A percentile compares a stretch with the other conserved stretches of the same genome.
phyloP scores from a whole-genome alignment of 352 stramenopile species.

The Hyaloperonospora arabidopsidis region DNA sequence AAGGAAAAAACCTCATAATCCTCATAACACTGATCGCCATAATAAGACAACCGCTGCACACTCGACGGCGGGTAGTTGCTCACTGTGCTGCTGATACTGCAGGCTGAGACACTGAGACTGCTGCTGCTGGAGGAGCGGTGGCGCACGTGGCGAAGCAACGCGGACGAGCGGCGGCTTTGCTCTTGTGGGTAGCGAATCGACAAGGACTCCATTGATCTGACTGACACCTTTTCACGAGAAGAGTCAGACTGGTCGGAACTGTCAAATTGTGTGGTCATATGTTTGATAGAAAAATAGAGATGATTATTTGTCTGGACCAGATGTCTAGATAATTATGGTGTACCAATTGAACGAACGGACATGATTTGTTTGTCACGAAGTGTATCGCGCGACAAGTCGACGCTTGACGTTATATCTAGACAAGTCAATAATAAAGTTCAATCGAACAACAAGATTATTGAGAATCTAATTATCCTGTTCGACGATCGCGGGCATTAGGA shows the following conservation, averaged over 20 bases:
- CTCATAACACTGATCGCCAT: constrained; percentile 26
- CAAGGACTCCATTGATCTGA: constrained; percentile 2
- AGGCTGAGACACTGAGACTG: constrained; percentile 33
- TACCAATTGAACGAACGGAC: no score
- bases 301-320: no score
- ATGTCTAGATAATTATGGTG: no score
- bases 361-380: no score
- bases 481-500: no score
- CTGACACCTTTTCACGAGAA: not conserved
- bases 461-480: no score
- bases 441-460: no score
- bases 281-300: no score
- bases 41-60: not conserved
- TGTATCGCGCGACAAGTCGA: no score
- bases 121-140: constrained; percentile 26
- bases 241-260: not conserved
- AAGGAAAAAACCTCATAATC: constrained; percentile 28
- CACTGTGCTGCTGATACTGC: constrained; percentile 25
- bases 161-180: constrained; percentile 15
- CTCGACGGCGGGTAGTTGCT: constrained; percentile 18
- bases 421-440: no score
- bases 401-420: no score
- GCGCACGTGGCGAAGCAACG: constrained; percentile 12
- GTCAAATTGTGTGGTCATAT: not conserved
- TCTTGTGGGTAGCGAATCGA: constrained; percentile 16